Base-by-base conservation (phyloP, 75 land plant species). In the Picea glauca region DNA sequence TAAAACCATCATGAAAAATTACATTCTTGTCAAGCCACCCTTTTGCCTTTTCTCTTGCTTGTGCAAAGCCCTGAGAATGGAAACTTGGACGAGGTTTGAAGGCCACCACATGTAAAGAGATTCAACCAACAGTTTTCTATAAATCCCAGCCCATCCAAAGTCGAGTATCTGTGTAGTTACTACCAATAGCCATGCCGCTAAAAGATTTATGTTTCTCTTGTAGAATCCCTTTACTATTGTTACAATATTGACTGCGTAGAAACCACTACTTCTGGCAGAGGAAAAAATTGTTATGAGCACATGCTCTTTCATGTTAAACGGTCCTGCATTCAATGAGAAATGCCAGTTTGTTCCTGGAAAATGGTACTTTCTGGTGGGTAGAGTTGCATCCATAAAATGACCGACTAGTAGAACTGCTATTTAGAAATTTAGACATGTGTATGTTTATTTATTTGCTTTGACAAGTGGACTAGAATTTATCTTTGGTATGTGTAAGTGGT, bases 21-120 rank as follows among this genome's bases (percentile, higher is more conserved):
- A 82, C 35, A 60, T 38, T 21, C 87, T 80, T 30, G 87, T 84
- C 54, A 84, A 2, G 3, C 84, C 84, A 23, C 87, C 82, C 59
- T 76, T 84, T 11, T 3, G 33, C 35, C 86, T 65, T 50, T 33
- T 58, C 32, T 88, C 88, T 30, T 74, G 67, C 18, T 87, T 81
- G 68, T 87, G 83, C 75, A 87, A 50, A 33, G 88, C 77, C 77
- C 90, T 86, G 77, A 94, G 92, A 7, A 92, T 84, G 31, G 96
- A 92, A 40, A 92, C 92, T 74, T 88, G 87, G 33, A 92, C 90
- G 18, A 94, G 77, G 75, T 80, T 88, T 4, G 60, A 5, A 1
- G 96, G 94, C 94, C 92, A 94, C 96, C 96, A 94, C 94, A 94
- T 94, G 74, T 87, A 87, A 1, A 94, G 82, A 7, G 92, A 85